These are phyloP conservation scores for Boletus subcaerulescens DNA, from an alignment of 768 basidiomycete species.

Conservation along the genomic window DNA sequence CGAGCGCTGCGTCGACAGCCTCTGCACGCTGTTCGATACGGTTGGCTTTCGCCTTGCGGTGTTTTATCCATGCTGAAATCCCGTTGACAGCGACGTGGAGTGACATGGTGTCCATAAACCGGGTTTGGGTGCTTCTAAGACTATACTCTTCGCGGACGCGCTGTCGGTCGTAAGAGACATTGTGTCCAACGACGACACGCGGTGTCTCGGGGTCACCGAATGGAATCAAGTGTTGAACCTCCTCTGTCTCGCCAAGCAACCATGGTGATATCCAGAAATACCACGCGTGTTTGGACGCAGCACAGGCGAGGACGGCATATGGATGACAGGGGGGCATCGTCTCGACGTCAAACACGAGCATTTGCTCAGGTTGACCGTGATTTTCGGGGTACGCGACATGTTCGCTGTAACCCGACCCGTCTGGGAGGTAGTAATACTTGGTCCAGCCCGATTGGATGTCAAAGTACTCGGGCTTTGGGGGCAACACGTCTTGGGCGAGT, in stretches of 20 bases:
- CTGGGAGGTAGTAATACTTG: conserved; percentile 65
- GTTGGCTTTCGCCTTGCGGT: conserved; percentile 66
- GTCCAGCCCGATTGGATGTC: conserved; percentile 80
- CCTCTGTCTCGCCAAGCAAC: conserved; percentile 64
- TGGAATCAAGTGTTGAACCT: conserved; percentile 67
- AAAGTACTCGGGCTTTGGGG: conserved; percentile 58
- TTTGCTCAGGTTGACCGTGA: conserved; percentile 59
- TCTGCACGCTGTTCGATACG: conserved; percentile 56
- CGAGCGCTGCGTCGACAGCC: conserved; percentile 58
- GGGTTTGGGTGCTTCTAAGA: conserved; percentile 52
- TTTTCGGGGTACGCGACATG: conserved; percentile 66
- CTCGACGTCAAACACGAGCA: conserved; percentile 93
- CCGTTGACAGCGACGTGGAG: conserved; percentile 92
- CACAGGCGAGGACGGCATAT: conserved; percentile 86
- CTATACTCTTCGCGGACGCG: conserved; percentile 82
- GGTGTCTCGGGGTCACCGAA: conserved; percentile 53
- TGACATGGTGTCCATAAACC: conserved; percentile 93
- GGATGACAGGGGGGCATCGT: conserved; percentile 81
- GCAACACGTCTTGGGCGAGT: conserved; percentile 52
- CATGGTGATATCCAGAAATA: conserved; percentile 97
- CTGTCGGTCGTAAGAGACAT: conserved; percentile 90
- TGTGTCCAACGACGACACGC: conserved; percentile 85
- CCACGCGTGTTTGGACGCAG: conserved; percentile 81
- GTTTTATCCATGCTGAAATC: conserved; percentile 90
- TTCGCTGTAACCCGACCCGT: conserved; percentile 77